Percentiles rank a stretch among this genome's conserved stretches.
Evolutionary conservation across 192 early-diverging fungal species (phyloP).

Genomic region (Coemansia guatemalensis): DNA sequence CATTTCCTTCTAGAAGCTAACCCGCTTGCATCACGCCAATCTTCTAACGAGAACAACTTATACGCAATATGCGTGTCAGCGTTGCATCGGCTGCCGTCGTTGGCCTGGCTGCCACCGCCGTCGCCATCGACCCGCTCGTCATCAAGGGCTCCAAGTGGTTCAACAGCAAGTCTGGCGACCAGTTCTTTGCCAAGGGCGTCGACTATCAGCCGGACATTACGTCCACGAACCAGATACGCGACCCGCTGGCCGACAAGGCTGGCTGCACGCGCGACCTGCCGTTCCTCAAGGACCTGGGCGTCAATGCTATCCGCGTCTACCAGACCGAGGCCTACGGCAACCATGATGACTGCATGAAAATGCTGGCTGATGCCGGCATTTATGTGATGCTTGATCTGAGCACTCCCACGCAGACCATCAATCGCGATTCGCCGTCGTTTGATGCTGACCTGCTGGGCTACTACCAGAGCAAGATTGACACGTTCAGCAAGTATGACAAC

Average conservation of each 20-base stretch:
- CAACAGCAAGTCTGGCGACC: constrained; percentile 65
- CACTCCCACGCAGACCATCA: constrained; percentile 60
- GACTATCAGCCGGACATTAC: constrained; percentile 67
- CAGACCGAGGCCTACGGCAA: constrained; percentile 59
- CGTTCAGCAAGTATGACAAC: constrained; percentile 65
- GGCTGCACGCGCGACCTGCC: constrained; percentile 65
- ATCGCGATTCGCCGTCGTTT: constrained; percentile 62
- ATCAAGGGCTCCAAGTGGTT: constrained; percentile 75
- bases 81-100: constrained; percentile 4
- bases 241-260: constrained; percentile 62
- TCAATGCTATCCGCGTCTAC: constrained; percentile 73
- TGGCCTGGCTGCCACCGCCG: constrained; percentile 14
- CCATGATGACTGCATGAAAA: constrained; percentile 73
- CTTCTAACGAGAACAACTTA: not conserved
- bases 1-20: not conserved
- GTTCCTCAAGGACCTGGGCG: constrained; percentile 63
- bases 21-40: not conserved
- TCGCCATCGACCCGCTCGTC: constrained; percentile 60
- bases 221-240: constrained; percentile 34
- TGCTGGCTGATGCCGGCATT: constrained; percentile 61
- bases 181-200: constrained; percentile 75
- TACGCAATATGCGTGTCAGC: constrained; percentile 35
- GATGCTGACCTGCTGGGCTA: constrained; percentile 57
- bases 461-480: constrained; percentile 62
- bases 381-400: constrained; percentile 69